Percentiles rank a stretch among this genome's conserved stretches.
Conservation (phyloP, 352 stramenopile species). For the Globisporangium okanoganense region DNA sequence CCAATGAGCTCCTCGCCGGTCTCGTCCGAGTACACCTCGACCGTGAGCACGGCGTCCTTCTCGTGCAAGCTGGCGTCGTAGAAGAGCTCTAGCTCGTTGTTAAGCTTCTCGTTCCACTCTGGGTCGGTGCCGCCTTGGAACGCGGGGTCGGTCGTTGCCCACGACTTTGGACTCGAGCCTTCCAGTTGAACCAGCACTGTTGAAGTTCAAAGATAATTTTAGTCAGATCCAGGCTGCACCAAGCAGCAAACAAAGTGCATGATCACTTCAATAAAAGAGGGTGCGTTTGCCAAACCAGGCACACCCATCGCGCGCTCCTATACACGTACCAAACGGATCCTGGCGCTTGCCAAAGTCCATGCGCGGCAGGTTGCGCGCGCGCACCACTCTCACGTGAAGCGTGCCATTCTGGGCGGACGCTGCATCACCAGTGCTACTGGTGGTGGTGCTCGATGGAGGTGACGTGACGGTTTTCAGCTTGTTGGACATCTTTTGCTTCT, state of each 20-base stretch:
- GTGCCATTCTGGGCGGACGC: constrained; percentile 39
- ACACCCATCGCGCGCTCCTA: neutral
- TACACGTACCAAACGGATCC: constrained; percentile 59
- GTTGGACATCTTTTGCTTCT: constrained; percentile 5
- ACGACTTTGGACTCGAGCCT: constrained; percentile 53
- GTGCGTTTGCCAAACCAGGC: constrained; percentile 9
- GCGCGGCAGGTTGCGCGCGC: constrained; percentile 51
- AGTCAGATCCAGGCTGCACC: neutral
- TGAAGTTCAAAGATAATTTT: neutral
- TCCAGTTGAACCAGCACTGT: constrained; percentile 70
- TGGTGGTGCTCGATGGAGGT: neutral
- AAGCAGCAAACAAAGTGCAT: constrained; percentile 1
- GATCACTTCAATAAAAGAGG: neutral
- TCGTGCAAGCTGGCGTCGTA: constrained; percentile 53
- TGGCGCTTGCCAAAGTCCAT: constrained; percentile 83
- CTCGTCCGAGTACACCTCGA: constrained; percentile 75
- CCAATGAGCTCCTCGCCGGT: constrained; percentile 70
- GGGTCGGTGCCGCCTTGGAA: constrained; percentile 56
- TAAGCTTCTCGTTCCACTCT: constrained; percentile 61
- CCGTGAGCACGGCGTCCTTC: constrained; percentile 45
- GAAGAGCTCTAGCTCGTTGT: constrained; percentile 83
- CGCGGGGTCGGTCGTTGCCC: constrained; percentile 60
- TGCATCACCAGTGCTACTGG: neutral
- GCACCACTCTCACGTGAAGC: constrained; percentile 71
- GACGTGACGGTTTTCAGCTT: constrained; percentile 8